phyloP scores from a whole-genome alignment of 768 basidiomycete genomes.

The Lentinus tigrinus region DNA sequence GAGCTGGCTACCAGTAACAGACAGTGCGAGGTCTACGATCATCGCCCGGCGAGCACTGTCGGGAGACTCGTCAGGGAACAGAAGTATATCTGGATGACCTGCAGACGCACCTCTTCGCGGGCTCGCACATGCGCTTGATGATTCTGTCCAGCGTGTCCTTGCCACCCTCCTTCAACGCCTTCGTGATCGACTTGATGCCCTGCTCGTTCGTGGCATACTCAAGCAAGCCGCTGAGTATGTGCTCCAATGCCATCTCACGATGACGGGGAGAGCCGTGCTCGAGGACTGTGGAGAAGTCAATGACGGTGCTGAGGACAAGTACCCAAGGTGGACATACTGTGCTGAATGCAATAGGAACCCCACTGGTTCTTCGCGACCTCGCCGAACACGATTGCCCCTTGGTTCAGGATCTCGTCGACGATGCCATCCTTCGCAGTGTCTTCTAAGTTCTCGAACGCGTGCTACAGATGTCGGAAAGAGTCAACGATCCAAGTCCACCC shows the following conservation, averaged over 20 bases:
- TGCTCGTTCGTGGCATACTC: slow-evolving; percentile 83
- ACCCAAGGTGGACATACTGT: slow-evolving; percentile 57
- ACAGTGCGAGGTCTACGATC: slow-evolving; percentile 83
- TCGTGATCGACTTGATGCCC: slow-evolving; percentile 84
- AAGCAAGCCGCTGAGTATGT: slow-evolving; percentile 71
- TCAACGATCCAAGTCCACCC: neutral
- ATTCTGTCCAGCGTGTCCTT: slow-evolving; percentile 72
- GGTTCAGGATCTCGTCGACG: slow-evolving; percentile 78
- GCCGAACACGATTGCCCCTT: slow-evolving; percentile 62
- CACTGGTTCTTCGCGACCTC: slow-evolving; percentile 86
- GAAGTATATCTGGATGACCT: neutral
- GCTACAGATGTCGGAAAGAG: slow-evolving; percentile 33
- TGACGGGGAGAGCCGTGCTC: slow-evolving; percentile 82
- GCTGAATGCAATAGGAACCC: slow-evolving; percentile 86
- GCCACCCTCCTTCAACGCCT: slow-evolving; percentile 83
- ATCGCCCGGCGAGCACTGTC: slow-evolving; percentile 71
- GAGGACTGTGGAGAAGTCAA: slow-evolving; percentile 49
- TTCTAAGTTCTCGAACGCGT: slow-evolving; percentile 84
- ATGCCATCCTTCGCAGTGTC: slow-evolving; percentile 83
- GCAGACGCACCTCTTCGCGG: slow-evolving; percentile 65
- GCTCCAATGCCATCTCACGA: slow-evolving; percentile 73
- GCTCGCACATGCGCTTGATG: slow-evolving; percentile 82
- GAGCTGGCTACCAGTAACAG: slow-evolving; percentile 81
- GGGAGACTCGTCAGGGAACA: slow-evolving; percentile 15
- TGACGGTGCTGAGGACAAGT: neutral